Percentiles rank a stretch among this genome's conserved stretches.
Conservation (phyloP, 2,329 filamentous ascomycete species). For the Phaeosphaeriaceae sp. region DNA sequence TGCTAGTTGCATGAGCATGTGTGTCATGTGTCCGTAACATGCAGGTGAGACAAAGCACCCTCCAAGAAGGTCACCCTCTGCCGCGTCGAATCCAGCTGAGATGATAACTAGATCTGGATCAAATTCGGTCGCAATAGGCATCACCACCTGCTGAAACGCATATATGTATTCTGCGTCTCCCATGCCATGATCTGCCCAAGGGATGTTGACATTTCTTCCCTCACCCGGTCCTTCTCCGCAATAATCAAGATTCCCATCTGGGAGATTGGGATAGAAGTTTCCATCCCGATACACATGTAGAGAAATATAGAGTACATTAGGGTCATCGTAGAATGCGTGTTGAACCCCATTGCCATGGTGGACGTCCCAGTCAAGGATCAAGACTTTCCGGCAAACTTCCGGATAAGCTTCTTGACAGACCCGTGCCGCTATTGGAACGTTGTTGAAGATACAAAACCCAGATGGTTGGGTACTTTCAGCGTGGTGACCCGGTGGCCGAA, state of each 20-base stretch:
- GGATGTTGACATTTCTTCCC: conserved; percentile 72
- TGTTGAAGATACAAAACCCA: conserved; percentile 98
- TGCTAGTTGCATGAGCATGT: conserved; percentile 97
- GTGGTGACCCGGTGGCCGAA: conserved; percentile 93
- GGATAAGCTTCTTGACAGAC: conserved; percentile 85
- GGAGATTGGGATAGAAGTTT: conserved; percentile 76
- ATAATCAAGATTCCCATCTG: conserved; percentile 65
- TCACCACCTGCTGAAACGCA: conserved; percentile 93
- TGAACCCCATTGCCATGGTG: conserved; percentile 90
- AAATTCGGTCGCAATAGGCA: conserved; percentile 95
- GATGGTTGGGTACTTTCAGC: conserved; percentile 85
- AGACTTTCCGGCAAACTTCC: conserved; percentile 80
- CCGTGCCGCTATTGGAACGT: conserved; percentile 89
- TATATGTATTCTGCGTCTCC: conserved; percentile 96
- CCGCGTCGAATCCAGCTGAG: conserved; percentile 94
- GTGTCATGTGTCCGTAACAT: conserved; percentile 98
- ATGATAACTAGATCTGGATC: conserved; percentile 94
- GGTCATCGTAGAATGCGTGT: conserved; percentile 93
- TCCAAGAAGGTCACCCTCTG: conserved; percentile 89
- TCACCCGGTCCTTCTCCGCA: conserved; percentile 64
- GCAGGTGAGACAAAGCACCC: conserved; percentile 89
- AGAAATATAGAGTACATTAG: conserved; percentile 95
- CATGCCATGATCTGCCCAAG: conserved; percentile 76
- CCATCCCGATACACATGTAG: conserved; percentile 87
- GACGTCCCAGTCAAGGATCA: conserved; percentile 90